Conservation (phyloP, 495 filamentous ascomycete genomes). For the Talaromyces stipitatus region DNA sequence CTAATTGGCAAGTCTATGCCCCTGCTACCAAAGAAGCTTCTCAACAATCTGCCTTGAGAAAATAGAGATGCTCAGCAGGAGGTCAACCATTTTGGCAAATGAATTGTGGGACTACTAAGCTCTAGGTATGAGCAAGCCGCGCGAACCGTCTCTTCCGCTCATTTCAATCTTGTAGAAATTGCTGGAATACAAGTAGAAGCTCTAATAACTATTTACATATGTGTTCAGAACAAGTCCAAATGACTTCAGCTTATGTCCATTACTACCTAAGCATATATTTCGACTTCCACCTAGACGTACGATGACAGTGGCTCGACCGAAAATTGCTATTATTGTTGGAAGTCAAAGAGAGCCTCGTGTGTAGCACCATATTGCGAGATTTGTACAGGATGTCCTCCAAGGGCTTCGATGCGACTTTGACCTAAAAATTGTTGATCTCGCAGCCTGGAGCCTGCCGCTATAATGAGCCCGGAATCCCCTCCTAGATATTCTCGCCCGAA, state of each 20-base stretch:
- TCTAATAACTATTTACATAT: too few relatives aligned
- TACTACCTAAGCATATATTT: too few relatives aligned
- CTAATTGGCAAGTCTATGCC: too few relatives aligned
- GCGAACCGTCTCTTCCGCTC: background rate
- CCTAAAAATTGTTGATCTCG: constrained; percentile 37
- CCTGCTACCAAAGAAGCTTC: too few relatives aligned
- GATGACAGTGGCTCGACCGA: background rate
- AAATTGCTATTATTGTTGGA: background rate
- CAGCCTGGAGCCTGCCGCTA: constrained; percentile 46
- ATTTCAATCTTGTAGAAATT: background rate
- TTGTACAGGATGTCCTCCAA: background rate
- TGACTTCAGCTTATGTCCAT: too few relatives aligned
- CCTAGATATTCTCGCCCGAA: constrained; percentile 30
- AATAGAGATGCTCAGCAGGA: too few relatives aligned
- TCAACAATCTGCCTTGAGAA: too few relatives aligned
- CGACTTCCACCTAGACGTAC: too few relatives aligned
- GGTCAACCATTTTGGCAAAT: too few relatives aligned
- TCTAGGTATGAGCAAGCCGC: background rate
- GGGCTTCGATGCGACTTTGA: background rate
- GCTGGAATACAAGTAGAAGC: too few relatives aligned
- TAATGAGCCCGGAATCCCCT: constrained; percentile 47
- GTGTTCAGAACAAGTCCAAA: too few relatives aligned
- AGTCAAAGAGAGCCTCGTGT: background rate
- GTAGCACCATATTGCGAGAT: background rate
- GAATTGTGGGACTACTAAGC: too few relatives aligned